Evolutionary conservation across 1,284 basidiomycete genomes (phyloP).

Genomic region (Acaromyces ingoldii): DNA sequence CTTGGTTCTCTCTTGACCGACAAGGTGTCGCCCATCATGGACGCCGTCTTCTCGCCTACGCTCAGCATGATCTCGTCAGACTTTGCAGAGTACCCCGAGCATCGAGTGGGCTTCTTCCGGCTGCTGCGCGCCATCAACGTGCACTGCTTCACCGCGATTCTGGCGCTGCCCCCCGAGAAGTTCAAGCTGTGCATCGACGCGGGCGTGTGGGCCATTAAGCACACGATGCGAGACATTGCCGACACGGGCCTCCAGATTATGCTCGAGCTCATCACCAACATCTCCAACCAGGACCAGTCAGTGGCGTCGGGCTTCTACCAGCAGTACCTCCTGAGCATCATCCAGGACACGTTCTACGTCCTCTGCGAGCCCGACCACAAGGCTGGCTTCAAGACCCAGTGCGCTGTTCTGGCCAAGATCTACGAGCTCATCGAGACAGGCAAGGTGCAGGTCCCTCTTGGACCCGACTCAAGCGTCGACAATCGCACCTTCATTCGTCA

Average conservation of each 20-base stretch:
- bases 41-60: conserved; percentile 94
- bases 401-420: conserved; percentile 67
- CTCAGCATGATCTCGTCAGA: conserved; percentile 99
- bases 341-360: conserved; percentile 96
- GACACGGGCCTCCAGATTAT: conserved; percentile 80
- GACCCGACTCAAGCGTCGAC: conserved; percentile 72
- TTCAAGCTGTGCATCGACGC: conserved; percentile 99
- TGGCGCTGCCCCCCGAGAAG: conserved; percentile 79
- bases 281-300: conserved; percentile 71
- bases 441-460: conserved; percentile 76
- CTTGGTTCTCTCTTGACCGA: conserved; percentile 63
- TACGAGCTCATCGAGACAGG: conserved; percentile 87
- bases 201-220: conserved; percentile 99
- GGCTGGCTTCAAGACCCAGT: conserved; percentile 60
- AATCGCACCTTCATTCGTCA: conserved; percentile 81
- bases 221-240: conserved; percentile 98
- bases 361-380: conserved; percentile 98
- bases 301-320: conserved; percentile 80
- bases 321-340: conserved; percentile 85
- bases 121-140: conserved; percentile 86
- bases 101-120: conserved; percentile 96
- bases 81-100: conserved; percentile 95
- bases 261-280: conserved; percentile 92
- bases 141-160: conserved; percentile 92
- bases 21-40: conserved; percentile 92